Base-by-base conservation (phyloP, 257 asterid genomes). In the Cinchona pubescens region DNA sequence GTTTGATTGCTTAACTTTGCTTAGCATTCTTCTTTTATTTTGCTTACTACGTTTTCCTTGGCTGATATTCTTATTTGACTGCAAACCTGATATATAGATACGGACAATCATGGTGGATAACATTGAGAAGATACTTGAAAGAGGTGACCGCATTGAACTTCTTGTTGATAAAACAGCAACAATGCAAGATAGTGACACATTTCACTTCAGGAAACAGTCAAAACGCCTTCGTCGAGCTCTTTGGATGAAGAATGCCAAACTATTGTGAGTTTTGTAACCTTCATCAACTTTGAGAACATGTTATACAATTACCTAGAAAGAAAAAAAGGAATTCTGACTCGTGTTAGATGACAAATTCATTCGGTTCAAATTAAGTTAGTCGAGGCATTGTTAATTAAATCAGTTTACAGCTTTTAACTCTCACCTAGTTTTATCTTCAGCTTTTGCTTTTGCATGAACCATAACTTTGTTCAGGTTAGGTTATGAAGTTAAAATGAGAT, bases 201-300 rank as follows among this genome's bases (percentile, higher is more conserved):
- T 95, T 84, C 99, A 95, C 89, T 95, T 95, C 87, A 90, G 90
- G 83, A 95, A 93, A 81, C 99, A 95, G 84, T 95, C 99, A 2
- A 95, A 95, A 87, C 96, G 93, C 67, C 98, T 95, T 42, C 93
- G 89, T 58, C 89, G 85, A 81, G 96, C 99, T 80, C 84, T 93
- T 69, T 95, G 99, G 99, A 91, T 93, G 96, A 95, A 95, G 89
- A 95, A 95, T 76, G 98, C 97, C 74, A 95, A 95, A 82, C 96
- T 95, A 71, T 69, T 92, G 99, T 95, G 84, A 92, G 98, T 86
- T 43, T 71, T 76, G 49, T 76, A 21, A 37, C 67, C 59, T 25
- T 23, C 19, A 46, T n/a, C 2, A 73, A 63, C 35, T 45, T 34
- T 16, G 40, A 18, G 38, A 25, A 45, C 23, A 27, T n/a, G 55